Base-by-base conservation (phyloP, 2,329 filamentous ascomycete species). In the Volutella citrinella region DNA sequence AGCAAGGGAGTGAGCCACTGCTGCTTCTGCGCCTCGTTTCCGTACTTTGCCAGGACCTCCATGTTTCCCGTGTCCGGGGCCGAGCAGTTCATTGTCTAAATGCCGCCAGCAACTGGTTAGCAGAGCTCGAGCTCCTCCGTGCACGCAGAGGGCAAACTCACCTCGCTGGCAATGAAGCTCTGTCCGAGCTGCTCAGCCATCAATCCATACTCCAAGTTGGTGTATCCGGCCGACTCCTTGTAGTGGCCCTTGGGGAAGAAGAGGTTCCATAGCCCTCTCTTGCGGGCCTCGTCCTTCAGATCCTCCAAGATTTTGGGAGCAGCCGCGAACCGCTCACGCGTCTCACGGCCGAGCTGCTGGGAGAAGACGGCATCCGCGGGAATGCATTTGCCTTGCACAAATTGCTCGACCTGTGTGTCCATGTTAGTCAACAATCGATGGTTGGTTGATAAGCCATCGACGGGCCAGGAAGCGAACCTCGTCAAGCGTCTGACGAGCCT, bases 161-260 rank as follows among this genome's bases (percentile, higher is more conserved):
- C n/a, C n/a, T n/a, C n/a, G n/a, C n/a, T n/a, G n/a, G n/a, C n/a
- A n/a, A n/a, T 26, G 24, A 20, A 13, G 18, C 32, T 34, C 32
- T 27, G 17, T 17, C 32, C 32, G 4, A 34, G 18, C 13, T 34
- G 18, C 19, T 34, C 32, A 10, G 32, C 25, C 32, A 34, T 34
- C 24, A 34, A 19, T 5, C 23, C 32, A 21, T 28, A 34, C 22
- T 34, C 25, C 10, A 34, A 19, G 18, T 34, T 34, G 24, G 15
- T 28, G 32, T 15, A 34, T 6, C 32, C 32, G 13, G 17, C 25
- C 5, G 24, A 23, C 18, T 34, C 32, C 9, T n/a, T 9, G 22
- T 27, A 34, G 16, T 34, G 32, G 3, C 18, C 19, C 14, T 27
- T 34, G 14, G 24, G 19, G 3, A 34, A 27, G 13, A n/a, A n/a